A percentile compares a stretch with the other conserved stretches of the same genome.
These are phyloP conservation scores for Arthrobotrys conoides DNA, from an alignment of 2,329 filamentous ascomycete species.

Conservation along the genomic window DNA sequence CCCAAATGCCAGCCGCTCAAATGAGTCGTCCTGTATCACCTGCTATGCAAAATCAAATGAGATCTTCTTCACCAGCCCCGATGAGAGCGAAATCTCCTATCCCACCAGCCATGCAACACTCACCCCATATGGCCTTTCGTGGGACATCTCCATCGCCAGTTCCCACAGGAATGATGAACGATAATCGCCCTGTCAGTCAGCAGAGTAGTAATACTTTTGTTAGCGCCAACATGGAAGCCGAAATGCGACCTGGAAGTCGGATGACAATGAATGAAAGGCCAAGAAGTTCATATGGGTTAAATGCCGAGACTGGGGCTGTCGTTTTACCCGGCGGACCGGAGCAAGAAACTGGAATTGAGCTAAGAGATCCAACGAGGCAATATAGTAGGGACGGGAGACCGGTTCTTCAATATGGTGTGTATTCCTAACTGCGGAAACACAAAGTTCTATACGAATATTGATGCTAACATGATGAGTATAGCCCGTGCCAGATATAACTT, in stretches of 20 bases:
- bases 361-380: slow-evolving; percentile 85
- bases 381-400: slow-evolving; percentile 88
- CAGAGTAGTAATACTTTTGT: slow-evolving; percentile 61
- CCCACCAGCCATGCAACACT: slow-evolving; percentile 53
- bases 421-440: not conserved
- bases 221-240: slow-evolving; percentile 51
- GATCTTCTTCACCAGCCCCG: slow-evolving; percentile 49
- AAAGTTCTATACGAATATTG: slow-evolving; percentile 62
- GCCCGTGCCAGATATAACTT: slow-evolving; percentile 96
- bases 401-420: slow-evolving; percentile 94
- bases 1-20: slow-evolving; percentile 56
- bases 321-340: slow-evolving; percentile 70
- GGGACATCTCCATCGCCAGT: slow-evolving; percentile 48
- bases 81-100: slow-evolving; percentile 52
- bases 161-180: slow-evolving; percentile 54
- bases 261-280: slow-evolving; percentile 57
- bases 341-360: slow-evolving; percentile 74
- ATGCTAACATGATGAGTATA: slow-evolving; percentile 67
- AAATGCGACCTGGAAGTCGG: slow-evolving; percentile 46
- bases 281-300: slow-evolving; percentile 49
- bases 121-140: slow-evolving; percentile 55
- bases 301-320: slow-evolving; percentile 66
- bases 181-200: slow-evolving; percentile 58
- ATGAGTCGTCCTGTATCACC: slow-evolving; percentile 57
- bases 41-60: slow-evolving; percentile 55